Base-by-base conservation (phyloP, 371 early-diverging fungal species). In the Parasitella parasitica region DNA sequence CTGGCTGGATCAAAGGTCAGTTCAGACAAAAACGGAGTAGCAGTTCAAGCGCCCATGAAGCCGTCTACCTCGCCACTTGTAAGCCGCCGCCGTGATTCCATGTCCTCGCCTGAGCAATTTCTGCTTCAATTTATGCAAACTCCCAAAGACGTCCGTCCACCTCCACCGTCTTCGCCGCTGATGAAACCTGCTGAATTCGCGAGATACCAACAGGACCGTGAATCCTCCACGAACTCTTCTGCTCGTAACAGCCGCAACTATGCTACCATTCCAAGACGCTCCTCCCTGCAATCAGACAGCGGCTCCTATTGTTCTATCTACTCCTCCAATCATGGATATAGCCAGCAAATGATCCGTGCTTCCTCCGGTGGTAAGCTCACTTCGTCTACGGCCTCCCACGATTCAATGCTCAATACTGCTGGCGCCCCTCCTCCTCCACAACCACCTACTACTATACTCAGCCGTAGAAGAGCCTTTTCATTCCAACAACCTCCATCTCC, bases 41-140 rank as follows among this genome's bases (percentile, higher is more conserved):
- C n/a, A 18, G 58, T 48, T 16, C 43, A 34, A 16, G 70, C 57
- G 15, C 76, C 70, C 7, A 50, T 73, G n/a, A 72, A 71, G 49
- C 78, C 78, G 1, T 72, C 75, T 16, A 54, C 66, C 3, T 70
- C 75, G 3, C 72, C 75, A 20, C 50, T 73, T 22, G 67, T 63
- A 16, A 59, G 62, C 28, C 74, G 74, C 18, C 72, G 75, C 18
- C 65, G 79, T 1, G 63, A 66, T 26, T 76, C 76, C 6, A 73
- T 74, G 68, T 66, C 76, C 15, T 78, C 79, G 11, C 79, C 79
- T 41, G 79, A 78, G 36, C 72, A 76, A 39, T 78, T 78, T 28
- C 55, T 78, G 43, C 69, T 66, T 8, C 74, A 76, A 22, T 66
- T 71, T 27, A 57, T 64, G 11, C 64, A 68, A 41, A 46, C 58